Base-by-base conservation (phyloP, 2,329 filamentous ascomycete species). In the Dothideomycetes sp. region DNA sequence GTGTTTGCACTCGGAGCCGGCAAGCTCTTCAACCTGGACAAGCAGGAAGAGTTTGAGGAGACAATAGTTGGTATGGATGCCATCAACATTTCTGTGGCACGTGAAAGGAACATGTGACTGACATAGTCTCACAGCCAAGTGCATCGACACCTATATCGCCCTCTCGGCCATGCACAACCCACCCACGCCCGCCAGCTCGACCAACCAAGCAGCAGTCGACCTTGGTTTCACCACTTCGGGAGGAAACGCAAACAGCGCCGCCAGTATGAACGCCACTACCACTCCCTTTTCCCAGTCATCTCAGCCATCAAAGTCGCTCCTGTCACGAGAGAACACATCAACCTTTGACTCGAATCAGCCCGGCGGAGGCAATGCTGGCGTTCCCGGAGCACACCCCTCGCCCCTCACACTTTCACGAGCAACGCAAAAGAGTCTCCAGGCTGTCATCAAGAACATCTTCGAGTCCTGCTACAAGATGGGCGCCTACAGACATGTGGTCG, bases 241-340 rank as follows among this genome's bases (percentile, higher is more conserved):
- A 32, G 38, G 24, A 24, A 75, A 74, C 30, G 65, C 73, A 17
- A 68, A 75, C 48, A 85, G 87, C 43, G 76, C 69, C 40, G 68
- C 77, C 37, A 70, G 72, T 48, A 65, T 91, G 44, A 77, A 85
- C 49, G 94, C 88, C 4, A 87, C 89, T 11, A 94, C 87, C 8
- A 94, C 88, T 1, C 89, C 89, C 5, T 96, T 96, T 63, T 94
- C 88, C 27, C 88, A 95, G 59, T 93, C 87, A 5, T 85, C 84
- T 1, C 70, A 95, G 37, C 89, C 89, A 1, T 93, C 88, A 22
- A 96, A 95, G 65, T 95, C 88, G 5, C 77, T 96, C 5, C 75
- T 96, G n/a, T 94, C 87, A 18, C 81, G 89, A 45, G 79, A 77
- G 47, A 79, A 68, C 70, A 84, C 61, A 62, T 74, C 64, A 77